phyloP scores from a whole-genome alignment of 2,329 filamentous ascomycete genomes.

The Alternaria triticimaculans region DNA sequence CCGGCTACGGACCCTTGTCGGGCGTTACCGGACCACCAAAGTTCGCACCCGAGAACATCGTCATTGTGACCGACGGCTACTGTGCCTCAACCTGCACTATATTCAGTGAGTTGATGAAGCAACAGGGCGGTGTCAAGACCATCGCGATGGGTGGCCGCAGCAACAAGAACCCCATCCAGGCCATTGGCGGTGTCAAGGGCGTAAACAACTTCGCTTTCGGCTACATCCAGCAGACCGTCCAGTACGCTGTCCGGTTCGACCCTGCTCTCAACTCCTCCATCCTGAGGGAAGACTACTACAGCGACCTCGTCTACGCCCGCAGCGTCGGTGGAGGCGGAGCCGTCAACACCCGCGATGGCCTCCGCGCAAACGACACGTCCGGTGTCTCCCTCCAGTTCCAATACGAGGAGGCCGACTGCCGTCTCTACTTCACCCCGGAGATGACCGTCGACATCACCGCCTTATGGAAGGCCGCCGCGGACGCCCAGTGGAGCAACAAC shows the following conservation, averaged over 20 bases:
- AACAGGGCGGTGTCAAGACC: constrained; percentile 61
- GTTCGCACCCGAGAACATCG: constrained; percentile 60
- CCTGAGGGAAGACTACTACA: constrained; percentile 33
- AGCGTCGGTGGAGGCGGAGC: constrained; percentile 19
- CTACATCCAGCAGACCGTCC: constrained; percentile 39
- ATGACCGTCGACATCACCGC: constrained; percentile 50
- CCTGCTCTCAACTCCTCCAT: constrained; percentile 34
- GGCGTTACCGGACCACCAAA: constrained; percentile 56
- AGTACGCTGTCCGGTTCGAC: constrained; percentile 29
- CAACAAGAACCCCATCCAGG: constrained; percentile 59
- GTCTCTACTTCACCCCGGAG: constrained; percentile 50
- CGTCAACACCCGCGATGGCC: constrained; percentile 47
- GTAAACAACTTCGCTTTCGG: constrained; percentile 46
- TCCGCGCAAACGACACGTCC: constrained; percentile 38
- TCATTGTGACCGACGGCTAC: constrained; percentile 64
- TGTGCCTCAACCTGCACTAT: constrained; percentile 66
- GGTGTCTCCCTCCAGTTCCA: constrained; percentile 48
- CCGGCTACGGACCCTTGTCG: constrained; percentile 42
- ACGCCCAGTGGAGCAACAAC: constrained; percentile 42
- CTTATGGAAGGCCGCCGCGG: constrained; percentile 49
- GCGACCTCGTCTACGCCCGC: constrained; percentile 36
- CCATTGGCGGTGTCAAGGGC: constrained; percentile 62
- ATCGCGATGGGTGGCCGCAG: constrained; percentile 60
- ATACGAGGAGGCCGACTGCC: constrained; percentile 50
- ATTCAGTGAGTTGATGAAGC: constrained; percentile 62